Evolutionary conservation across 2,329 filamentous ascomycete species (phyloP).

Genomic region (Trichoderma atroviride): DNA sequence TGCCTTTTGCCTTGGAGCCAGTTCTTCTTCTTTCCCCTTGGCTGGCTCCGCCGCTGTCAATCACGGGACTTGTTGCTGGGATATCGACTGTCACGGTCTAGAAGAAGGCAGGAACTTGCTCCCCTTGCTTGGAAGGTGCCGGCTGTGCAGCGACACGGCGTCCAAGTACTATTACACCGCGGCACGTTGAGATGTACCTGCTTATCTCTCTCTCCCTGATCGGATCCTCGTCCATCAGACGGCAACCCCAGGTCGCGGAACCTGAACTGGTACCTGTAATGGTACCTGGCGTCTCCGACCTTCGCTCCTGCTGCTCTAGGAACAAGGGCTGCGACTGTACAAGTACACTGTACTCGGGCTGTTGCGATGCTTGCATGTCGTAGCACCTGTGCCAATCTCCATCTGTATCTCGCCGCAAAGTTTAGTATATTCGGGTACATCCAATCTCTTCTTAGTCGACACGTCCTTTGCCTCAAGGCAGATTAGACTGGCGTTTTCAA

Average conservation of each 20-base stretch:
- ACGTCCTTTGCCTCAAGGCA: constrained; percentile 4
- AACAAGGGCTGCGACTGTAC: background rate
- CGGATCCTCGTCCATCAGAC: background rate
- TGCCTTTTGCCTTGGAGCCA: background rate
- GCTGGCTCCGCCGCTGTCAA: background rate
- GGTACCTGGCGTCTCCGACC: constrained; percentile 1
- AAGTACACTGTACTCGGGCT: background rate
- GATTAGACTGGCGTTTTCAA: background rate
- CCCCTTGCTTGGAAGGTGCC: background rate
- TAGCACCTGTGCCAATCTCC: background rate
- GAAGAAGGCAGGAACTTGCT: background rate
- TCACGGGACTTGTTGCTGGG: background rate
- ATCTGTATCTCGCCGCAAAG: background rate
- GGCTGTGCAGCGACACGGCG: background rate
- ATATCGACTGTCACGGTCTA: background rate
- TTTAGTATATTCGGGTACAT: background rate
- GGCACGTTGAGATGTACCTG: background rate
- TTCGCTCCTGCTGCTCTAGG: constrained; percentile 22
- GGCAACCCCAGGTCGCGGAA: background rate
- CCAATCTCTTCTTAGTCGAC: background rate
- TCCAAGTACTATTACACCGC: background rate
- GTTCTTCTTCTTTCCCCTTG: background rate
- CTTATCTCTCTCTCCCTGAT: background rate
- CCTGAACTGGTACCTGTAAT: background rate
- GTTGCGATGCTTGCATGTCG: background rate